Evolutionary conservation across 1,284 basidiomycete species (phyloP), one percentile per base, ranked within the genome.

Genomic region (Ceratobasidium sp.): DNA sequence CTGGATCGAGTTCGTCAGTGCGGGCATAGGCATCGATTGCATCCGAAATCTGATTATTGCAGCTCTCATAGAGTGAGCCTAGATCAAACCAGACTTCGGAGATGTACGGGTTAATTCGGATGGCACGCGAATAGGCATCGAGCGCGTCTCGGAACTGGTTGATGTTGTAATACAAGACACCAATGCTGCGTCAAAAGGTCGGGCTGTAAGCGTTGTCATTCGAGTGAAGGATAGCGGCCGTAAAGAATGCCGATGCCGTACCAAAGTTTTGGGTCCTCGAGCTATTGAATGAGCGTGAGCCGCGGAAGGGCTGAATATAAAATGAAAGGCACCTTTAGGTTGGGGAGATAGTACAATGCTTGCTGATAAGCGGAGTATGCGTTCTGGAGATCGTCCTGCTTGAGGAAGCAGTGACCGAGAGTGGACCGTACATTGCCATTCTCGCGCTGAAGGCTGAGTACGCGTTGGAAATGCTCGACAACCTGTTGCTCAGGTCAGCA

Each of bases 121-220:
- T 99, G 7, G 97, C 98, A 15, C 97, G 94, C 42, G 97, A 99
- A 85, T 99, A 99, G 12, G 98, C 97, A 83, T 99, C 97, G 40
- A 99, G 92, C 0, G 97, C 97, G 84, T 99, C 97, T 70, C 97
- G 95, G 88, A 95, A 99, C 85, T 99, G 98, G 86, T 97, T 98
- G 88, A 99, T 99, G 85, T 99, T 97, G 90, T 98, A 99, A 86
- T 99, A 99, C 1, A 99, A 90, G 0, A 99, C 97, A 76, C 97
- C 98, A 82, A 99, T 99, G 39, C 97, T 98, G 85, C 98, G 99
- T 97, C 97, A 99, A 87, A 99, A 99, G 0, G 97, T 98, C 0
- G 98, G 98, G 84, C 99, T 99, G 81, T 97, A 95, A 12, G 97
- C 97, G 83, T 99, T 97, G 68, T n/a, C n/a, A n/a, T 46, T 99